A percentile compares a stretch with the other conserved stretches of the same genome.
Conservation (phyloP, 2,329 filamentous ascomycete species). For the Trichoderma asperellum region DNA sequence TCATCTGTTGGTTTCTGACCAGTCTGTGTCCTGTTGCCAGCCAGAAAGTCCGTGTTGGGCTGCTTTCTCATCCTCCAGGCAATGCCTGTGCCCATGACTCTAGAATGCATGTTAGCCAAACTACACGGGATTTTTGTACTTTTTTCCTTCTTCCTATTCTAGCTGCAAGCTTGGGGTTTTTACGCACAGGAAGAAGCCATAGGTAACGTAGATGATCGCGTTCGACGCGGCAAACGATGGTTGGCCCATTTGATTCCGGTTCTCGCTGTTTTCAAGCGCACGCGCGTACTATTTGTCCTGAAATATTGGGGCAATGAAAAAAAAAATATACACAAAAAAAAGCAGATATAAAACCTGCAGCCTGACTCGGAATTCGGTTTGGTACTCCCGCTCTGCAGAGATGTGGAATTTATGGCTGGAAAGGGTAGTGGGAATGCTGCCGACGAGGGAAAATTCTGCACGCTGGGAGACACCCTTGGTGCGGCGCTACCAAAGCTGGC, state of each 20-base stretch:
- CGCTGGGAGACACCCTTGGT: neutral
- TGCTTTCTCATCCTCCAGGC: constrained; percentile 65
- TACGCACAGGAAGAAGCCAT: constrained; percentile 74
- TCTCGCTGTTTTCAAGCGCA: neutral
- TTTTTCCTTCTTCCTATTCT: neutral
- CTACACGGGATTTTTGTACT: neutral
- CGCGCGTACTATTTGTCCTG: neutral
- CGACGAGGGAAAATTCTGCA: neutral
- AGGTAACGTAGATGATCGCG: constrained; percentile 80
- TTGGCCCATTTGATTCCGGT: constrained; percentile 63
- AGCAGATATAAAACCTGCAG: neutral
- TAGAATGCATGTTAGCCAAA: constrained; percentile 43
- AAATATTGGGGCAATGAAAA: too few relatives aligned
- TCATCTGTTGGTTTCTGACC: constrained; percentile 57
- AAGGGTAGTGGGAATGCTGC: neutral
- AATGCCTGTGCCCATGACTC: constrained; percentile 64
- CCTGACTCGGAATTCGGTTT: neutral
- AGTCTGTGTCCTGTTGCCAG: constrained; percentile 80
- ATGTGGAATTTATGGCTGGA: neutral
- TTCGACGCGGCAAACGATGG: constrained; percentile 78
- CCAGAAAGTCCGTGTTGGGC: constrained; percentile 71
- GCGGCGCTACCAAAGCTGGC: too few relatives aligned
- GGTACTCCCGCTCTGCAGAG: neutral
- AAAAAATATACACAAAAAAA: neutral
- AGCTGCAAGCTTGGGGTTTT: neutral